Conservation (phyloP, 352 stramenopile species). For the Globisporangium alternatum region DNA sequence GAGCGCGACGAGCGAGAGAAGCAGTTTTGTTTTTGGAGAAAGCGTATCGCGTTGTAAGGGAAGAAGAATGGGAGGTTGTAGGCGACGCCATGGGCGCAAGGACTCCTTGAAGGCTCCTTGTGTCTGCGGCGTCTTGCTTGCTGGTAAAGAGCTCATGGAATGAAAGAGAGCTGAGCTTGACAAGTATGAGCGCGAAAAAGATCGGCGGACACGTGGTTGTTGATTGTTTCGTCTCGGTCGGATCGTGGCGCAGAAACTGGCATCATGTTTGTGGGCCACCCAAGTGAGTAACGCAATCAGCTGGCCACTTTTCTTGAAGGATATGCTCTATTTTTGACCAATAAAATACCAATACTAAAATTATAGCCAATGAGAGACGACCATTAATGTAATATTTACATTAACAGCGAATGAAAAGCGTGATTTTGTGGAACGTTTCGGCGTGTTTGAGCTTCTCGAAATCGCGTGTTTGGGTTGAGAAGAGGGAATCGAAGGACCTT, state of each 20-base stretch:
- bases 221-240: no score
- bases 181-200: neutral
- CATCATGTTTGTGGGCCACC: neutral
- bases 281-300: conserved; percentile 11
- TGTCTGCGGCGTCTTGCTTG: neutral
- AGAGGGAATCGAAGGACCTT: neutral
- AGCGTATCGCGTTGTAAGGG: neutral
- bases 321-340: conserved; percentile 3
- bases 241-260: no score
- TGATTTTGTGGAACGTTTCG: conserved; percentile 1
- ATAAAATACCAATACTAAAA: neutral
- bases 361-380: neutral
- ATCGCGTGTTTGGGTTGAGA: conserved; percentile 14
- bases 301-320: conserved; percentile 8
- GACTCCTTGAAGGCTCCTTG: neutral
- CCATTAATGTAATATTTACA: neutral
- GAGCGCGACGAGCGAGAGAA: neutral
- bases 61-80: neutral
- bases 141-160: neutral
- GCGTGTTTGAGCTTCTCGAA: conserved; percentile 9
- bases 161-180: neutral
- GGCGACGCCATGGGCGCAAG: neutral
- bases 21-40: neutral
- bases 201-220: no score
- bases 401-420: neutral